phyloP scores from a whole-genome alignment of 2,329 filamentous ascomycete species.

The Exophiala xenobiotica region DNA sequence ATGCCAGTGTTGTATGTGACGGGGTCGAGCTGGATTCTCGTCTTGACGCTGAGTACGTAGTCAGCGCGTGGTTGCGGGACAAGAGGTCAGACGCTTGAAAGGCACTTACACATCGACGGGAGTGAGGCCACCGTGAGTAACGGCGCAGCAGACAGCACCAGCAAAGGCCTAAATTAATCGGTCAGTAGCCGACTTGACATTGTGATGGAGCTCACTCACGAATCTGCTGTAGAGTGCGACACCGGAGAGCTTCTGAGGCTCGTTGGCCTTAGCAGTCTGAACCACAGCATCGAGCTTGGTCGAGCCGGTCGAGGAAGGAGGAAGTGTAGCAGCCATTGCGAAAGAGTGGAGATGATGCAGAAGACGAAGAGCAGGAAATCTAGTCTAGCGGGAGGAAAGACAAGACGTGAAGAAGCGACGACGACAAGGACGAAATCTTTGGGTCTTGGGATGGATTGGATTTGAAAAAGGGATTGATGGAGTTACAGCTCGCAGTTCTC shows the following conservation, averaged over 20 bases:
- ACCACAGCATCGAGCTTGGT: slow-evolving; percentile 55
- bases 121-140: slow-evolving; percentile 95
- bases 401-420: slow-evolving; percentile 6
- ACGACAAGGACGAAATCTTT: slow-evolving; percentile 3
- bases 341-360: slow-evolving; percentile 26
- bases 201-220: slow-evolving; percentile 16
- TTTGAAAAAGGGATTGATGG: background rate
- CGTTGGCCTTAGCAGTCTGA: slow-evolving; percentile 45
- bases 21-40: slow-evolving; percentile 89
- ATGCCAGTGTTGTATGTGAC: slow-evolving; percentile 84
- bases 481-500: background rate
- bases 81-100: slow-evolving; percentile 16
- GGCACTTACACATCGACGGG: slow-evolving; percentile 99
- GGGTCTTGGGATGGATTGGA: background rate
- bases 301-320: slow-evolving; percentile 51
- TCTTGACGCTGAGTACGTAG: slow-evolving; percentile 72
- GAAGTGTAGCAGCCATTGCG: slow-evolving; percentile 45
- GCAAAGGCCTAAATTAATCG: slow-evolving; percentile 65
- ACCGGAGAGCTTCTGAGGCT: slow-evolving; percentile 59
- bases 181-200: background rate
- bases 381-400: slow-evolving; percentile 4
- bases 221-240: slow-evolving; percentile 72
- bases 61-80: slow-evolving; percentile 10
- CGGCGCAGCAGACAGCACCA: slow-evolving; percentile 94
- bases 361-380: slow-evolving; percentile 5